Evolutionary conservation across 768 basidiomycete genomes (phyloP), one percentile per base, ranked within the genome.

Genomic region (Grammothele lineata): DNA sequence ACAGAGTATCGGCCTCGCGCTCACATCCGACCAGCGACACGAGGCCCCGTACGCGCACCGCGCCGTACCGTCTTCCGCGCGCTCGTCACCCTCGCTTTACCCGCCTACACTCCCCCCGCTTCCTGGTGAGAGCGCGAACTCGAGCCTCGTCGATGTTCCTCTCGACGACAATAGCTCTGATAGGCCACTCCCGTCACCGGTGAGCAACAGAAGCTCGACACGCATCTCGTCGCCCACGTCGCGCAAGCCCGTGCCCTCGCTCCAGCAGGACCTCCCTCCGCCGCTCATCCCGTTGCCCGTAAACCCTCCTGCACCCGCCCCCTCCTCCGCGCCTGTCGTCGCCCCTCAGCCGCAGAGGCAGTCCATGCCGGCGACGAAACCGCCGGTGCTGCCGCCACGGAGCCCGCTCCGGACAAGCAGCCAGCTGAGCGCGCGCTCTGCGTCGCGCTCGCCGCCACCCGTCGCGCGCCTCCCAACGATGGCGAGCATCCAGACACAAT

Each of bases 321-420:
- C 32, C 6, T 19, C 42, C 4, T 4, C 26, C 40, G 15, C 40
- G 17, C 19, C 45, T 40, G 21, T 34, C 41, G 25, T 32, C 41
- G 9, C 51, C 30, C 41, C 37, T 43, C 11, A 34, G 36, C 45
- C 32, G 22, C 39, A 42, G 45, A 30, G 27, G 32, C 18, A 38
- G 9, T 37, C 41, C 25, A 17, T 24, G 23, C 25, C 35, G 35
- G 19, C 52, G 32, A 22, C 53, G 15, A 24, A 39, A 26, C 42
- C 47, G 35, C 52, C 52, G 18, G 40, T 51, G 27, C 23, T 54
- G 22, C 54, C 55, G 1, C 58, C 54, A 4, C 58, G 58, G 36
- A 55, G 48, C 54, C 51, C 56, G 30, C 43, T 56, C 21, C 43
- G 51, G 17, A 40, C 42, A n/a, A 47, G 18, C 21, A 48, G 57